Conservation (phyloP, 129 eudicot species). For the Arctium lappa region DNA sequence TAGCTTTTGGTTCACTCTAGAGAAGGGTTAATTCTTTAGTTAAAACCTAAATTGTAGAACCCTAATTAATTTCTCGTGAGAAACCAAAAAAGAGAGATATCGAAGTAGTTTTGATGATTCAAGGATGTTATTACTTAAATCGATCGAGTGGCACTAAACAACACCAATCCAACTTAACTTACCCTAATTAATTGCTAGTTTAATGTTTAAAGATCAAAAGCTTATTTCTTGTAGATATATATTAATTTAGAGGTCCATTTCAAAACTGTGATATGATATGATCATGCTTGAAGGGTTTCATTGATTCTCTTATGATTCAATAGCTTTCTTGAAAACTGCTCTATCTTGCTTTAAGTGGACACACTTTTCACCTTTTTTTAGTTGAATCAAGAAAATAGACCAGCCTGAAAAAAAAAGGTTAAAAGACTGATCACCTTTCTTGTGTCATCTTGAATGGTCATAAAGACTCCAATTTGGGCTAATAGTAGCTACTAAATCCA, state of each 20-base stretch:
- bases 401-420: background rate
- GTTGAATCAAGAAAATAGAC: background rate
- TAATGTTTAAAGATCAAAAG: constrained; percentile 10
- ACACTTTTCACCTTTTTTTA: background rate
- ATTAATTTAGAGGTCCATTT: background rate
- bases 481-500: background rate
- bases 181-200: background rate
- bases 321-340: constrained; percentile 1
- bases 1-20: background rate
- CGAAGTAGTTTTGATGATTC: too few relatives aligned
- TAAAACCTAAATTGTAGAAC: background rate
- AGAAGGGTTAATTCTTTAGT: background rate
- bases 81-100: too few relatives aligned
- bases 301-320: background rate
- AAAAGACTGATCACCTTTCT: constrained; percentile 11
- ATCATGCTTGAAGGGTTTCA: constrained; percentile 17
- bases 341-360: background rate
- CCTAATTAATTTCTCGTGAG: background rate
- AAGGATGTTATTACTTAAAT: too few relatives aligned
- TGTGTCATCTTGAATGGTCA: background rate
- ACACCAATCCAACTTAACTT: background rate
- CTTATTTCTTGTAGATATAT: background rate
- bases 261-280: background rate
- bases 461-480: background rate
- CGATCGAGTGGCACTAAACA: too few relatives aligned